A percentile compares a stretch with the other conserved stretches of the same genome.
phyloP scores from a whole-genome alignment of 129 eudicot genomes.

The Ambrosia trifida region DNA sequence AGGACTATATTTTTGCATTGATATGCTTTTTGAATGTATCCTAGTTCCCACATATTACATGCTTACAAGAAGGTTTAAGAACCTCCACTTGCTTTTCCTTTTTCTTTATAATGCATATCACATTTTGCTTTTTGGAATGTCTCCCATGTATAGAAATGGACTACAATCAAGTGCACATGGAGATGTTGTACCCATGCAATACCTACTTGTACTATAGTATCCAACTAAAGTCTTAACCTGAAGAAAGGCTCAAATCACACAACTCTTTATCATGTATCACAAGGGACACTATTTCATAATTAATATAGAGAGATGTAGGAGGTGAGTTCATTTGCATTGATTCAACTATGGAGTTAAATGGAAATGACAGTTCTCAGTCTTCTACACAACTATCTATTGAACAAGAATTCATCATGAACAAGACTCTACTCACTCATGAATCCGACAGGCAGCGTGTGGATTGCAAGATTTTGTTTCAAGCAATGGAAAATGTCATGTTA shows the following conservation, averaged over 20 bases:
- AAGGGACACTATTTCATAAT: conserved; percentile 1
- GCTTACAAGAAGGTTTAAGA: conserved; percentile 44
- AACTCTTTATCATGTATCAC: conserved; percentile 13
- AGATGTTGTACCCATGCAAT: conserved; percentile 30
- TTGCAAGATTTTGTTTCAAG: conserved; percentile 57
- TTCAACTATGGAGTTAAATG: conserved; percentile 27
- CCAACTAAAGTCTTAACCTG: conserved; percentile 19
- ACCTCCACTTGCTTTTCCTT: conserved; percentile 30
- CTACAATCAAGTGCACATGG: background rate
- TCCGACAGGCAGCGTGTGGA: conserved; percentile 50
- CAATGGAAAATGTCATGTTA: conserved; percentile 52
- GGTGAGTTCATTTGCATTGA: conserved; percentile 19
- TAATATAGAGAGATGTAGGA: conserved; percentile 11
- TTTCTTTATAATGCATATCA: conserved; percentile 11
- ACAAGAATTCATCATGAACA: conserved; percentile 53
- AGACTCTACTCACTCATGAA: conserved; percentile 65
- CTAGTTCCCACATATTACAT: conserved; percentile 22
- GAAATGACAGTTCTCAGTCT: conserved; percentile 31
- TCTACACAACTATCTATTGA: conserved; percentile 28
- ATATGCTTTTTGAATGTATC: conserved; percentile 30
- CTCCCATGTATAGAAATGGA: conserved; percentile 7
- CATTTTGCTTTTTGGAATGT: conserved; percentile 26
- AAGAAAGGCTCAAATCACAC: background rate
- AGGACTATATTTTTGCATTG: conserved; percentile 13
- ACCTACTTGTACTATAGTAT: conserved; percentile 18